Conservation (phyloP, 768 basidiomycete genomes). For the Pulveroboletus sp. region DNA sequence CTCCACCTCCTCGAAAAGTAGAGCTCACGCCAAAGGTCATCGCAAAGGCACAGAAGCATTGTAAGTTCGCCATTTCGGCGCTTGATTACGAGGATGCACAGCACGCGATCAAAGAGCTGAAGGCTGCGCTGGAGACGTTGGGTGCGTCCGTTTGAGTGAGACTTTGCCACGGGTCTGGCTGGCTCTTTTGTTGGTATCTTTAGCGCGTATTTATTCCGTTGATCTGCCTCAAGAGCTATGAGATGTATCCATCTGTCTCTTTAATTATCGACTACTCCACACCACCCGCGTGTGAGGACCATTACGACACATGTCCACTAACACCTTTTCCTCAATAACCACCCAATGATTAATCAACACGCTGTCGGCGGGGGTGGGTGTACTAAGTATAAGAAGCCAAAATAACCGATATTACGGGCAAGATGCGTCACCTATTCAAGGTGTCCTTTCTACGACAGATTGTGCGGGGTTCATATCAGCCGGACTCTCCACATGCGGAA, state of each 20-base stretch:
- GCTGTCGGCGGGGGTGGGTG: neutral
- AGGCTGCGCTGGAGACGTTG: constrained; percentile 63
- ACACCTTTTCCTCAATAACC: neutral
- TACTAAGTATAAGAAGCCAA: neutral
- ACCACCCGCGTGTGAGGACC: neutral
- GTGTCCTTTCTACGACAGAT: constrained; percentile 5
- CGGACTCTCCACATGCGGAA: constrained; percentile 31
- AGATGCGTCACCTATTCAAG: neutral
- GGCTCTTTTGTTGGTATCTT: constrained; percentile 2
- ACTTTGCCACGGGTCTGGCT: neutral
- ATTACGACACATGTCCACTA: constrained; percentile 2
- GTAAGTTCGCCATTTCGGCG: constrained; percentile 89
- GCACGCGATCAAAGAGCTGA: constrained; percentile 80
- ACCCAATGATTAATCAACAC: neutral
- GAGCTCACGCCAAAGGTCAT: constrained; percentile 65
- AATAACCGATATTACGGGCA: neutral
- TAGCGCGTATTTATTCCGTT: constrained; percentile 5
- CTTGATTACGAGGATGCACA: constrained; percentile 92
- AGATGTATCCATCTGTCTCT: neutral
- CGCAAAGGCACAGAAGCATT: constrained; percentile 83
- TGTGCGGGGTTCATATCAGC: constrained; percentile 19
- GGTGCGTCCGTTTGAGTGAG: constrained; percentile 39
- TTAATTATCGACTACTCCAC: neutral
- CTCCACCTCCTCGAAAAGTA: constrained; percentile 16
- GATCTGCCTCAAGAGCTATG: neutral